Evolutionary conservation across 139 green algal species (phyloP).

Genomic region (Chlamydomonas sp.): DNA sequence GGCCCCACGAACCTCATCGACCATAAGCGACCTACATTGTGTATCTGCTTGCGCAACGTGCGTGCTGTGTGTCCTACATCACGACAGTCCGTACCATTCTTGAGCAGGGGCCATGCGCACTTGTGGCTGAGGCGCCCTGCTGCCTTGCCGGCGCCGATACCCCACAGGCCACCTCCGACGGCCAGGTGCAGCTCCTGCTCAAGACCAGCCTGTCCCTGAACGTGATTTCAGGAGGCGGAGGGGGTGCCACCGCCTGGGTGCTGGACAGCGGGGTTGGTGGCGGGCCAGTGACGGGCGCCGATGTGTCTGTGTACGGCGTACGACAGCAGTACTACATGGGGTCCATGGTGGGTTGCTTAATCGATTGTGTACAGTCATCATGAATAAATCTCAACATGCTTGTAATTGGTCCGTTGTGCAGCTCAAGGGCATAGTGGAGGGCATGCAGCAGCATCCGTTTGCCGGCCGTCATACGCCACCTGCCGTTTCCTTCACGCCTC

Average conservation of each 20-base stretch:
- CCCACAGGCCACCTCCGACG: neutral
- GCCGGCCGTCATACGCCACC: too few relatives aligned
- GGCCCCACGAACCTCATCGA: too few relatives aligned
- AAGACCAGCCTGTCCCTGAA: neutral
- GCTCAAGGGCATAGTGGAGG: too few relatives aligned
- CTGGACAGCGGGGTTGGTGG: neutral
- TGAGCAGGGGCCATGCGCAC: neutral
- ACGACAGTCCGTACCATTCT: too few relatives aligned
- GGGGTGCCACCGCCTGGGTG: slow-evolving; percentile 7
- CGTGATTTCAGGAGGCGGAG: neutral
- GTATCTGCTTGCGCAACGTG: too few relatives aligned
- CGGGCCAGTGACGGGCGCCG: neutral
- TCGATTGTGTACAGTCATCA: neutral
- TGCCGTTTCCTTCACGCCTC: neutral
- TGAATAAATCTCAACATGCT: neutral
- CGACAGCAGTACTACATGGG: too few relatives aligned
- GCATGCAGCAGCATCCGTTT: too few relatives aligned
- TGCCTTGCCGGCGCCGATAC: neutral
- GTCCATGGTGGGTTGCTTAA: neutral
- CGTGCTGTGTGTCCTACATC: too few relatives aligned
- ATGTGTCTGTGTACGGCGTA: neutral
- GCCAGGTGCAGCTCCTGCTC: neutral
- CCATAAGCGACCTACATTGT: too few relatives aligned
- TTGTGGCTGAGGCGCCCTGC: neutral
- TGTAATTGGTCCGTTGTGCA: too few relatives aligned